phyloP scores from a whole-genome alignment of 352 stramenopile genomes.

The Elongisporangium prolatum region DNA sequence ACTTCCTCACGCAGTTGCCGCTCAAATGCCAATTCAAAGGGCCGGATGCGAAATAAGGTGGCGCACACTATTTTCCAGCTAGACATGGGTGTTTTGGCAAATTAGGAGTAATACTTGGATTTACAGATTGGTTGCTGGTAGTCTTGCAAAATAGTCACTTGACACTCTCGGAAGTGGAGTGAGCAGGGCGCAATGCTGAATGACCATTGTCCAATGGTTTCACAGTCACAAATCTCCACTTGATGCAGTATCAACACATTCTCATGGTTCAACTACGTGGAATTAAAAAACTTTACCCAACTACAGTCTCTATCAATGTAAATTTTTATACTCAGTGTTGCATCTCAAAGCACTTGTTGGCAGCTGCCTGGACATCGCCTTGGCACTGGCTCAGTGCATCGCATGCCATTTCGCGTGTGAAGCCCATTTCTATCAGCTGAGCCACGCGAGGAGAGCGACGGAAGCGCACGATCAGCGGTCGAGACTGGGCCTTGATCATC shows the following conservation, averaged over 20 bases:
- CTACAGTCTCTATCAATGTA: slow-evolving; percentile 2
- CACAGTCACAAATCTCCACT: no score
- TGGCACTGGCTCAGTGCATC: slow-evolving; percentile 44
- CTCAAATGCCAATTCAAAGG: slow-evolving; percentile 4
- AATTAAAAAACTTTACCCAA: no score
- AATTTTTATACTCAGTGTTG: slow-evolving; percentile 1
- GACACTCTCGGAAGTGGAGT: no score
- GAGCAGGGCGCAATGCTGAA: no score
- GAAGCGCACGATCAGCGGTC: slow-evolving; percentile 77
- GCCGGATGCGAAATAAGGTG: background rate
- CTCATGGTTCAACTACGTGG: no score
- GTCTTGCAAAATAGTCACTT: no score
- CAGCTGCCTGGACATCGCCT: slow-evolving; percentile 58
- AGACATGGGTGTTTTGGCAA: no score
- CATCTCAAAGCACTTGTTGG: slow-evolving; percentile 64
- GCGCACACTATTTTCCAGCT: no score
- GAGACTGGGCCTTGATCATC: slow-evolving; percentile 80
- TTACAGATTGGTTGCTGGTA: no score
- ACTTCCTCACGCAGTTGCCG: background rate
- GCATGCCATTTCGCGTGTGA: slow-evolving; percentile 39
- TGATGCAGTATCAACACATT: no score
- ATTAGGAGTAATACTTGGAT: no score
- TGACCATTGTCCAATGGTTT: no score
- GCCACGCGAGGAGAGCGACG: slow-evolving; percentile 55
- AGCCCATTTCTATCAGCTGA: slow-evolving; percentile 76